Evolutionary conservation across 2,329 filamentous ascomycete genomes (phyloP), one percentile per base, ranked within the genome.

Genomic region (Sporothrix protearum): DNA sequence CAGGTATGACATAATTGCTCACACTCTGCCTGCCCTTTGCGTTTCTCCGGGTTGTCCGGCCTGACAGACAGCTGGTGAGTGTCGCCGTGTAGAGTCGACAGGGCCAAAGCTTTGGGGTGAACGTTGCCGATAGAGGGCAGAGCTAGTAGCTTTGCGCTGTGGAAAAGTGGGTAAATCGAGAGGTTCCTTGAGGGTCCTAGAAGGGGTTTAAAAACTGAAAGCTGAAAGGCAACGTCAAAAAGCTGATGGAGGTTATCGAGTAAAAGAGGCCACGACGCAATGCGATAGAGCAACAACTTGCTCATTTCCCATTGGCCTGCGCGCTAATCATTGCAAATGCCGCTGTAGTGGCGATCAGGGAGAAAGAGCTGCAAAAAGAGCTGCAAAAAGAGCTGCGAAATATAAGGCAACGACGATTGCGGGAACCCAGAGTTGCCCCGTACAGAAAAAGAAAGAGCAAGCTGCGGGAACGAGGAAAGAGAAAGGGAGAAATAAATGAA

Each of bases 51-150:
- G 9, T 28, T 16, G 36, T 45, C 59, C 59, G 59, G 59, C n/a
- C 36, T 28, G 12, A 12, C 16, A 39, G 49, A 53, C 19, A 53
- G n/a, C 49, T 51, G 47, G 47, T n/a, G n/a, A n/a, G n/a, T n/a
- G n/a, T n/a, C n/a, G n/a, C n/a, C n/a, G n/a, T n/a, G n/a, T n/a
- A 53, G 51, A 25, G 51, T 28, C 42, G 42, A 47, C 42, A 47
- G 42, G 42, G 42, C 42, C 16, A 30, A 30, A 55, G 25, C 12
- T 12, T 22, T 22, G 49, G 55, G 55, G 33, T 61, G 55, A 61
- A 61, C 30, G 55, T 61, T 61, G 55, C 55, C 55, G 55, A 61
- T 61, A 19, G 55, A 61, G 55, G 55, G 33, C 7, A 61, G 55
- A 19, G 33, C 55, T 61, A 61, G 55, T 61, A 39, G 30, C 19